phyloP scores from a whole-genome alignment of 495 filamentous ascomycete genomes.

The Diplogelasinospora grovesii region DNA sequence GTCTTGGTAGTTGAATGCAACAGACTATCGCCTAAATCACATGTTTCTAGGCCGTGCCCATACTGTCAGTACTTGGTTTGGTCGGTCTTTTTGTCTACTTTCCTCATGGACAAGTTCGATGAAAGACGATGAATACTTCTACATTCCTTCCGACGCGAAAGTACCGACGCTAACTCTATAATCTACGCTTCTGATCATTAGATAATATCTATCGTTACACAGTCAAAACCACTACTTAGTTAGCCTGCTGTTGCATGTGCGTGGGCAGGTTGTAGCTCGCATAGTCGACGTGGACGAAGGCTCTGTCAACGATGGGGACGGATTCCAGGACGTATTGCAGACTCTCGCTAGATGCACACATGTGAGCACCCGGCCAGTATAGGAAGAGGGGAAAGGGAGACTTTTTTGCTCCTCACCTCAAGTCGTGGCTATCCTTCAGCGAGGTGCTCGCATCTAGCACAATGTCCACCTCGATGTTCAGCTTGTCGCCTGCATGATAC shows the following conservation, averaged over 20 bases:
- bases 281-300: conserved; percentile 80
- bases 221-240: too few species aligned
- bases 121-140: too few species aligned
- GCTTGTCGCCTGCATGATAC: conserved; percentile 83
- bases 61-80: too few species aligned
- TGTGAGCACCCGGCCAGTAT: background rate
- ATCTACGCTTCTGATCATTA: too few species aligned
- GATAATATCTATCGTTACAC: too few species aligned
- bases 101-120: too few species aligned
- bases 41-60: too few species aligned
- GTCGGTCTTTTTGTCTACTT: too few species aligned
- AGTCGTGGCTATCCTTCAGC: conserved; percentile 79
- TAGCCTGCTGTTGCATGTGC: conserved; percentile 71
- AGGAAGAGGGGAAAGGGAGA: background rate
- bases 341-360: conserved; percentile 48
- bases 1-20: too few species aligned
- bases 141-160: too few species aligned
- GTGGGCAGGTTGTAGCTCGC: conserved; percentile 73
- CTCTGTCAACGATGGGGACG: conserved; percentile 64
- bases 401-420: conserved; percentile 48
- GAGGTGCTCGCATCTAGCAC: conserved; percentile 74
- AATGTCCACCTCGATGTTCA: conserved; percentile 71
- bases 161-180: too few species aligned
- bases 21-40: too few species aligned
- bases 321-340: conserved; percentile 87